Evolutionary conservation across 495 filamentous ascomycete species (phyloP), one percentile per base, ranked within the genome.

Genomic region (Neurospora hispaniola): DNA sequence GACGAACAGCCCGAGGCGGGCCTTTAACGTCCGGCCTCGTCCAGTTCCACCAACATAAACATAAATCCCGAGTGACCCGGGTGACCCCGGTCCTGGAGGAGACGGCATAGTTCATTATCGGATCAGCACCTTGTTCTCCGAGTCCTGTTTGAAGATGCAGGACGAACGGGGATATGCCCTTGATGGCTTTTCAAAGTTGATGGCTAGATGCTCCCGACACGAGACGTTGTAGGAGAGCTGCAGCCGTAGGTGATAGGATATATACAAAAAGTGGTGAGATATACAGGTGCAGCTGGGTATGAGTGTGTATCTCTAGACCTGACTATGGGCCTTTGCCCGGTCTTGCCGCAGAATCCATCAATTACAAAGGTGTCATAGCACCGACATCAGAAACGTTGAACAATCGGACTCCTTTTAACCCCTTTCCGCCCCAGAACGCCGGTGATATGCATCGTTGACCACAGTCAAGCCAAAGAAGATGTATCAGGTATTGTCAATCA

Each of bases 381-480:
- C 54, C 54, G 54, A 66, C 54, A 35, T 35, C 54, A 66, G 18
- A 66, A 35, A 66, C 54, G 27, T 66, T 66, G 54, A 35, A 35
- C 18, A 66, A 66, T 8, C 18, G 54, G 54, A 66, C 54, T 18
- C 54, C 54, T 35, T 43, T 44, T 35, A 69, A 40, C 10, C 71
- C 46, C n/a, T 69, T 31, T 69, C 35, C 44, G 35, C 38, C 14
- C 43, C 42, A 31, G 48, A 71, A 74, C 41, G 54, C 40, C 62
- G 35, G 42, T 43, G 44, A 41, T 40, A 72, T 71, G 71, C 71
- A 73, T 70, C 35, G 48, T 46, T 73, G 44, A 71, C 20, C 42
- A 73, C 69, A 43, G 39, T 76, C 71, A 69, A 70, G 35, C 41
- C 40, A 72, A 72, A 35, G 54, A 35, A 66, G 5, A 66, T 66